phyloP scores from a whole-genome alignment of 441 rosid species.

The Capsella rubella region DNA sequence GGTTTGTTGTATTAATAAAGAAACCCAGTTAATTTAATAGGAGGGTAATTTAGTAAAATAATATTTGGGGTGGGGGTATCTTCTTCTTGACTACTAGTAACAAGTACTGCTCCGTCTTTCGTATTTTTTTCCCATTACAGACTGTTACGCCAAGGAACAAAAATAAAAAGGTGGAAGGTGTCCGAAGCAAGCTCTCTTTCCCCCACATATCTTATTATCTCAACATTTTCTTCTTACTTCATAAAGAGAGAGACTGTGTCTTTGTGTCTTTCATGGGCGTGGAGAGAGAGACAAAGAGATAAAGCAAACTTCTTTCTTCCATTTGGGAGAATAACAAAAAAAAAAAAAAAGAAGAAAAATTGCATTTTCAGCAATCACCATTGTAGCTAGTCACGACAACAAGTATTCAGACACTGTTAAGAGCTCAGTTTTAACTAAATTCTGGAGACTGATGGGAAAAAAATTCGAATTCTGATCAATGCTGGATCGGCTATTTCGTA shows the following conservation, averaged over 20 bases:
- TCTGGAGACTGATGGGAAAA: not conserved
- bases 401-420: conserved; percentile 28
- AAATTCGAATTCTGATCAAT: not conserved
- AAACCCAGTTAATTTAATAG: not conserved
- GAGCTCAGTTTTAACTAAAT: not conserved
- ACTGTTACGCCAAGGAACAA: conserved; percentile 39
- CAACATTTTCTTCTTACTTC: conserved; percentile 4
- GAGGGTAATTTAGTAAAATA: conserved; percentile 33
- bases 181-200: conserved; percentile 29
- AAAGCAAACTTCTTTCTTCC: conserved; percentile 27
- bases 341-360: not conserved
- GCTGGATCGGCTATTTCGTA: conserved; percentile 30
- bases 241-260: not conserved
- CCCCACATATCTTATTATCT: conserved; percentile 23
- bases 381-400: conserved; percentile 6
- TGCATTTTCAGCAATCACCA: conserved; percentile 21
- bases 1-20: not conserved
- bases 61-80: not conserved
- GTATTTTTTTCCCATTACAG: conserved; percentile 37
- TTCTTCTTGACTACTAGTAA: conserved; percentile 17
- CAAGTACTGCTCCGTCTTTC: conserved; percentile 8
- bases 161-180: conserved; percentile 27
- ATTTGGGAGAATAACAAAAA: not conserved
- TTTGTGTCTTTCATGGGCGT: not conserved
- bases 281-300: not conserved